Evolutionary conservation across 106 monocot genomes (phyloP), one percentile per base, ranked within the genome.

Genomic region (Acorus calamus): DNA sequence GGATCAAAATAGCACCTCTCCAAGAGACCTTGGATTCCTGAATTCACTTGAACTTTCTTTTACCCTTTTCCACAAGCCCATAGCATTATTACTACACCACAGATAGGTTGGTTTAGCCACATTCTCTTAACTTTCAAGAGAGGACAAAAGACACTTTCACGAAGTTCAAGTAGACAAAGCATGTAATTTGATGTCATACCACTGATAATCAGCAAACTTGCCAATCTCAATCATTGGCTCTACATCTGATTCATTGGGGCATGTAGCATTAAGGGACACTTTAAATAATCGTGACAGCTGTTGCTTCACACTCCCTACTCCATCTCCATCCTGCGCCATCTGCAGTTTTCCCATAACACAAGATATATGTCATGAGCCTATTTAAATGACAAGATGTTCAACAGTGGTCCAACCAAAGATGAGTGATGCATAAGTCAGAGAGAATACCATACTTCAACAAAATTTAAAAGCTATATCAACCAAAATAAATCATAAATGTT

Each of bases 151-250:
- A 49, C 14, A 66, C 42, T 28, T 8, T n/a, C 8, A 63, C 14
- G 48, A 42, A 11, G 28, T 28, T 28, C 6, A 28, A 44, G 14
- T 13, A 48, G 14, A 46, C 3, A 60, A 4, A 46, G 8, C 41
- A 57, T n/a, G 2, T 54, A 4, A 60, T 7, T 44, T 8, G 4
- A 60, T 44, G 3, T 9, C 62, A 52, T 74, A 98, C 96, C 96
- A 98, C 62, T 98, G 96, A 61, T 98, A 98, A 68, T 98, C 91
- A 49, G 78, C 91, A 73, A 83, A 85, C 58, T 78, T 88, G 56
- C 66, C 75, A 6, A 74, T 77, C 13, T 78, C 84, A 65, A 96
- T 72, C 51, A 77, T 46, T 6, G 91, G 91, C 66, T 85, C 85
- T 44, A 81, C 55, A 59, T 74, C 68, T 14, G 14, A 48, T 44